Percentiles rank a stretch among this genome's conserved stretches.
Evolutionary conservation across 306 rosid genomes (phyloP).

Genomic region (Ormosia emarginata): DNA sequence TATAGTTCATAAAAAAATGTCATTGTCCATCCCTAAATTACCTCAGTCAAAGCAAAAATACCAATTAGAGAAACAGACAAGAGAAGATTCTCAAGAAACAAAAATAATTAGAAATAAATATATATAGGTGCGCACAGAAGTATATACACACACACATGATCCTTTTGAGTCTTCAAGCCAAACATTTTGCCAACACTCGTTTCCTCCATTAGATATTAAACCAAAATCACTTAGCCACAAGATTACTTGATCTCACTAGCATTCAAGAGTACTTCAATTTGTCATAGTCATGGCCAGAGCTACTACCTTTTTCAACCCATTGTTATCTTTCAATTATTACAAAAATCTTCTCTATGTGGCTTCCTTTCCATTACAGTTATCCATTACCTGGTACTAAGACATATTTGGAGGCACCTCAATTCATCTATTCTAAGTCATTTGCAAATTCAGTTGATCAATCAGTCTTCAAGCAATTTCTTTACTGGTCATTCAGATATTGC

Average conservation of each 20-base stretch:
- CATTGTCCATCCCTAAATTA: background rate
- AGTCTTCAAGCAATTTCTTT: background rate
- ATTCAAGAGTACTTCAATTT: background rate
- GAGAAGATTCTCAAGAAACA: background rate
- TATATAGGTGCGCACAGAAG: background rate
- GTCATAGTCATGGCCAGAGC: background rate
- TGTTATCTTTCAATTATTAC: background rate
- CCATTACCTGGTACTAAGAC: background rate
- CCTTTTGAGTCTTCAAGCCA: background rate
- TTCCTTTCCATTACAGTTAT: background rate
- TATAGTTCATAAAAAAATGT: constrained; percentile 19
- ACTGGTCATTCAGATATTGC: background rate
- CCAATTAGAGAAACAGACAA: background rate
- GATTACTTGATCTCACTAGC: background rate
- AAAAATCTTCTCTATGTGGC: background rate
- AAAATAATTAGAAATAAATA: background rate
- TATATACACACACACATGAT: background rate
- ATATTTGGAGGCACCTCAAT: background rate
- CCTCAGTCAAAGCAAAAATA: background rate
- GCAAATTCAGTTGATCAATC: background rate
- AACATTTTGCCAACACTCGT: background rate
- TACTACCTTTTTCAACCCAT: background rate
- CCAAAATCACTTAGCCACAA: background rate
- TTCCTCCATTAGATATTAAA: background rate
- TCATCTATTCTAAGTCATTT: background rate